A percentile compares a stretch with the other conserved stretches of the same genome.
Evolutionary conservation across 2,329 filamentous ascomycete genomes (phyloP).

Genomic region (Nemania bipapillata): DNA sequence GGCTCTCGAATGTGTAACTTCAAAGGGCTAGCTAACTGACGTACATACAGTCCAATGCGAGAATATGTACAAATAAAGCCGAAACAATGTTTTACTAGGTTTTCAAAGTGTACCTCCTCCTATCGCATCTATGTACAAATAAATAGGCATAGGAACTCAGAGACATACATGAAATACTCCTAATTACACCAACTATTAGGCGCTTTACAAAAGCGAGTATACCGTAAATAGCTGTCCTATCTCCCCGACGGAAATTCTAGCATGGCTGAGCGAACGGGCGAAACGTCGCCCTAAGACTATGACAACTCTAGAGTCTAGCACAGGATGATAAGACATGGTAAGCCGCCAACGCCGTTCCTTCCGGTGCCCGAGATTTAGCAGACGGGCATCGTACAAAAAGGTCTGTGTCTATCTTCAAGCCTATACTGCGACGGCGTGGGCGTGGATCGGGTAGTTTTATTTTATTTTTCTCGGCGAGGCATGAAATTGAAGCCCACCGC

Average conservation of each 20-base stretch:
- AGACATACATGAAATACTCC: too few species aligned
- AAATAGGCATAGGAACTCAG: too few species aligned
- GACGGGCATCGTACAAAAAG: background rate
- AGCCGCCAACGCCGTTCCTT: background rate
- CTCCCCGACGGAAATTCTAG: background rate
- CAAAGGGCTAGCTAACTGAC: background rate
- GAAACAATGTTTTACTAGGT: too few species aligned
- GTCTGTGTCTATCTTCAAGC: background rate
- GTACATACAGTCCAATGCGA: too few species aligned
- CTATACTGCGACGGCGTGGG: background rate
- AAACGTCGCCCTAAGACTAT: background rate
- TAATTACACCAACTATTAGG: too few species aligned
- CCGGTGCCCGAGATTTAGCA: background rate
- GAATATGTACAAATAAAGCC: too few species aligned
- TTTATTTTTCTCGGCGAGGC: too few species aligned
- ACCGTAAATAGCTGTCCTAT: background rate
- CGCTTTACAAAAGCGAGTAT: too few species aligned
- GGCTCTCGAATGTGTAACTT: background rate
- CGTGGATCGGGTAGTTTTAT: too few species aligned
- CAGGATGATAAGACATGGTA: background rate
- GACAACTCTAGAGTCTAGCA: background rate
- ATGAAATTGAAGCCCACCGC: too few species aligned
- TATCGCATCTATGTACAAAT: too few species aligned
- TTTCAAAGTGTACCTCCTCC: too few species aligned
- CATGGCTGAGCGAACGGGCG: background rate